Evolutionary conservation across 116 monocot species (phyloP).

Genomic region (Dioscorea cayenensis): DNA sequence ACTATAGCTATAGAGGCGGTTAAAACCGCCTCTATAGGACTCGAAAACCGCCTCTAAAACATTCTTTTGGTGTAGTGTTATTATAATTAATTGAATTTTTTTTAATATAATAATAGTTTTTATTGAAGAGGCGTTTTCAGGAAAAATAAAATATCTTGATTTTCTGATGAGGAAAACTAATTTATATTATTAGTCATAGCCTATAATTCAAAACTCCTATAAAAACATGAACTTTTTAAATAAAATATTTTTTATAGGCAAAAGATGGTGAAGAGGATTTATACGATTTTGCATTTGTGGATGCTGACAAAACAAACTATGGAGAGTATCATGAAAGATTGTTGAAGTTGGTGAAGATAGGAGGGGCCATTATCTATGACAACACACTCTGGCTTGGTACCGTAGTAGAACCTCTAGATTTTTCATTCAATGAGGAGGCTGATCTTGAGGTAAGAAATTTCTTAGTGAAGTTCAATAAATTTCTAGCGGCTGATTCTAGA

Average conservation of each 20-base stretch:
- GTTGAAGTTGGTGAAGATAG: slow-evolving; percentile 23
- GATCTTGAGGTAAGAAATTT: not conserved
- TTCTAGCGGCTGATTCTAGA: slow-evolving; percentile 17
- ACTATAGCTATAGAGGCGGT: too few species aligned
- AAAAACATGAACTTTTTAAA: too few species aligned
- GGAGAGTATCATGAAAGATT: slow-evolving; percentile 36
- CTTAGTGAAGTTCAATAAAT: slow-evolving; percentile 14
- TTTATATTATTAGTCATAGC: too few species aligned
- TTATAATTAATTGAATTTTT: too few species aligned
- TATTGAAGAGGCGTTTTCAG: too few species aligned
- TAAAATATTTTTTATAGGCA: slow-evolving; percentile 16
- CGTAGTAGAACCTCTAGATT: slow-evolving; percentile 12
- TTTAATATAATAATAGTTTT: too few species aligned
- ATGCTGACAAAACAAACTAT: slow-evolving; percentile 49
- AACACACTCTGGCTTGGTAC: slow-evolving; percentile 45
- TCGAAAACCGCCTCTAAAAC: too few species aligned
- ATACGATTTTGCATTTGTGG: slow-evolving; percentile 44
- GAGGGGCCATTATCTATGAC: slow-evolving; percentile 45
- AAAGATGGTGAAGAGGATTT: slow-evolving; percentile 5
- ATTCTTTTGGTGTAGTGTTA: too few species aligned
- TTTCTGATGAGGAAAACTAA: too few species aligned
- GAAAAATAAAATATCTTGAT: too few species aligned
- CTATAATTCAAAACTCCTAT: too few species aligned
- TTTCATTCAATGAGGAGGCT: not conserved
- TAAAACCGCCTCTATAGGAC: too few species aligned